A percentile compares a stretch with the other conserved stretches of the same genome.
Conservation (phyloP, 805 yeast genomes). For the Zygoascus flipseniorum region DNA sequence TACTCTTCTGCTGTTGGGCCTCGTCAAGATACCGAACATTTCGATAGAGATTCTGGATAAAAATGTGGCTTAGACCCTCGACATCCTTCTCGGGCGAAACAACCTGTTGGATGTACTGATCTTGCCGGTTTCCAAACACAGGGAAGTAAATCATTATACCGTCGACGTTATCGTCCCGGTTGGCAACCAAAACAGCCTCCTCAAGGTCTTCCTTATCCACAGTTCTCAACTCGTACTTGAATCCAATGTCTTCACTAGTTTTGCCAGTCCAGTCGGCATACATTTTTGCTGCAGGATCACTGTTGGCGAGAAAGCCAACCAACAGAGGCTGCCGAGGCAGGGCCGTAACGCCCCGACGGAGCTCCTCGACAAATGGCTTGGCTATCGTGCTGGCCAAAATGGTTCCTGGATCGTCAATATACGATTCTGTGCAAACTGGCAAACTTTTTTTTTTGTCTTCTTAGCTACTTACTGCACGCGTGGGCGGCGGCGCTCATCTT, state of each 20-base stretch:
- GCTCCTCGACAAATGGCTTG: slow-evolving; percentile 68
- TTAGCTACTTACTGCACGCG: not conserved
- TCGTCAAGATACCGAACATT: slow-evolving; percentile 79
- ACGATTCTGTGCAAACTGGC: not conserved
- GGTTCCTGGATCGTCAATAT: slow-evolving; percentile 31
- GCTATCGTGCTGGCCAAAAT: slow-evolving; percentile 84
- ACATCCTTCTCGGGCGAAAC: slow-evolving; percentile 90
- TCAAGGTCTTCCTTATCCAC: slow-evolving; percentile 79
- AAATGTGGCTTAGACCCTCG: slow-evolving; percentile 86
- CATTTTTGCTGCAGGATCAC: slow-evolving; percentile 91
- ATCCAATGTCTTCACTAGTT: slow-evolving; percentile 80
- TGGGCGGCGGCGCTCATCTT: not conserved
- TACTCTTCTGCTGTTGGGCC: slow-evolving; percentile 61
- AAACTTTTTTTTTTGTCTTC: not conserved
- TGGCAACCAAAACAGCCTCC: slow-evolving; percentile 73
- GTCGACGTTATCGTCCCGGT: slow-evolving; percentile 62
- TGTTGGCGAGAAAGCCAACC: slow-evolving; percentile 87
- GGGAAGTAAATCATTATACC: slow-evolving; percentile 98
- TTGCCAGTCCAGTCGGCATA: slow-evolving; percentile 95
- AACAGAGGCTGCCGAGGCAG: slow-evolving; percentile 58
- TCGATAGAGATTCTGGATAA: slow-evolving; percentile 91
- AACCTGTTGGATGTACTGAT: slow-evolving; percentile 90
- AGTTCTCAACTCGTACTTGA: slow-evolving; percentile 67
- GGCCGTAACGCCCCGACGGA: slow-evolving; percentile 45
- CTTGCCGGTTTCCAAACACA: slow-evolving; percentile 91